Percentiles rank a stretch among this genome's conserved stretches.
These are phyloP conservation scores for Podaxis sp. DNA, from an alignment of 768 basidiomycete species.

Conservation along the genomic window DNA sequence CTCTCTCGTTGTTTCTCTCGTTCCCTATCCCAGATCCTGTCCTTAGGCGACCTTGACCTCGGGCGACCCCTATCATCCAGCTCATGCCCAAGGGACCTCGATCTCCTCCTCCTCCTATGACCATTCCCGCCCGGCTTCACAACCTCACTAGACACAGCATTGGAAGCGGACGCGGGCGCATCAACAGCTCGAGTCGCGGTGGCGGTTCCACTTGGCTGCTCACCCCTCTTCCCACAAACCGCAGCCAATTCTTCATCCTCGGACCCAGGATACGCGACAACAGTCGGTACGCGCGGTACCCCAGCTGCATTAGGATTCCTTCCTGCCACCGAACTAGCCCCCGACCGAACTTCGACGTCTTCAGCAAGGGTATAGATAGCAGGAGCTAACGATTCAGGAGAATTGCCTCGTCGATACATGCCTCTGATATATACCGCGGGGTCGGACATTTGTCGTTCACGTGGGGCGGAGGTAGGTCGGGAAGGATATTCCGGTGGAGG, in stretches of 20 bases:
- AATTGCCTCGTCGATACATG: not conserved
- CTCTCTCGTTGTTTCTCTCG: not conserved
- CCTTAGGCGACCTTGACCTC: not conserved
- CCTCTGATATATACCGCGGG: not conserved
- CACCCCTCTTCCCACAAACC: not conserved
- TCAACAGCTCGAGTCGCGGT: too few relatives aligned
- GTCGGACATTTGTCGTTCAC: slow-evolving; percentile 2
- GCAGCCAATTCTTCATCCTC: not conserved
- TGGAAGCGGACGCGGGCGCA: not conserved
- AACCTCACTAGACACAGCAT: not conserved
- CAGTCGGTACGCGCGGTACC: not conserved
- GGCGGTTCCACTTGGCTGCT: not conserved
- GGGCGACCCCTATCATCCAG: not conserved
- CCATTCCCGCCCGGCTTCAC: not conserved
- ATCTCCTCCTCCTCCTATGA: slow-evolving; percentile 4
- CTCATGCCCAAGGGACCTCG: not conserved
- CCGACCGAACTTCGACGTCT: not conserved
- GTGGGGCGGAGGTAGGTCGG: not conserved
- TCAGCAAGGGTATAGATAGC: slow-evolving; percentile 3
- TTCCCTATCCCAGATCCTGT: not conserved
- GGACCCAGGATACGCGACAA: slow-evolving; percentile 1
- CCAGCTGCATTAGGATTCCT: not conserved
- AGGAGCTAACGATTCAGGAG: slow-evolving; percentile 3
- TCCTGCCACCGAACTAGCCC: not conserved
- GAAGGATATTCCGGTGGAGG: not conserved